Base-by-base conservation (phyloP, 306 rosid species). In the Glycine latifolia region DNA sequence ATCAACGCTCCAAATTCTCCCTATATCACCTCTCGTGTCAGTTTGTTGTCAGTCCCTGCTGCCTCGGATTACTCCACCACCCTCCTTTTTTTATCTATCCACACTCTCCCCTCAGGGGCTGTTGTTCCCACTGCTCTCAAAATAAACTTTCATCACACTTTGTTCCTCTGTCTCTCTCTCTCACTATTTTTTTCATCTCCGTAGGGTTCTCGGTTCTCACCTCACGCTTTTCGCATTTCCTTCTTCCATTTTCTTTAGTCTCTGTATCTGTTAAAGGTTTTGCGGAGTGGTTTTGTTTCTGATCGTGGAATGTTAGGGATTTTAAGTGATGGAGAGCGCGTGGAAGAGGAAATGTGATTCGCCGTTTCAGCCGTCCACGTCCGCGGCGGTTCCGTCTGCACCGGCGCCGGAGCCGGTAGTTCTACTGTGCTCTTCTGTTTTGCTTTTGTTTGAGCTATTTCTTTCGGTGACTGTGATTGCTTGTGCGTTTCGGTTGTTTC, bases 311-410 rank as follows among this genome's bases (percentile, higher is more conserved):
- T 76, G 67, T n/a, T 62, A 71, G 75, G 75, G 76, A 53, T 71
- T 77, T 6, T 6, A 3, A 9, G 65, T 26, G 74, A 53, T 62
- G 86, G 74, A 70, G 2, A 10, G 66, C 81, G 63, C 80, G 72
- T 67, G 73, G 77, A n/a, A 66, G 44, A 59, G 37, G 60, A 62
- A 74, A 58, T 74, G 81, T 79, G 81, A 76, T 44, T 80, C 76
- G 6, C 62, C 76, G 68, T 81, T 71, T 85, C 79, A 76, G 61
- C 65, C 43, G 59, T 76, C 71, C 6, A 70, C 35, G 3, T 72
- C 78, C 43, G 48, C 54, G 47, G 31, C 59, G 74, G 78, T 75
- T 59, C 43, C 77, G n/a, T 43, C 65, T 49, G 61, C 58, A 10
- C 31, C 77, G 48, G 7, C 62, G 69, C 53, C 10, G 65, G 75